Evolutionary conservation across 306 rosid genomes (phyloP).

Genomic region (Abrus pulchellus): DNA sequence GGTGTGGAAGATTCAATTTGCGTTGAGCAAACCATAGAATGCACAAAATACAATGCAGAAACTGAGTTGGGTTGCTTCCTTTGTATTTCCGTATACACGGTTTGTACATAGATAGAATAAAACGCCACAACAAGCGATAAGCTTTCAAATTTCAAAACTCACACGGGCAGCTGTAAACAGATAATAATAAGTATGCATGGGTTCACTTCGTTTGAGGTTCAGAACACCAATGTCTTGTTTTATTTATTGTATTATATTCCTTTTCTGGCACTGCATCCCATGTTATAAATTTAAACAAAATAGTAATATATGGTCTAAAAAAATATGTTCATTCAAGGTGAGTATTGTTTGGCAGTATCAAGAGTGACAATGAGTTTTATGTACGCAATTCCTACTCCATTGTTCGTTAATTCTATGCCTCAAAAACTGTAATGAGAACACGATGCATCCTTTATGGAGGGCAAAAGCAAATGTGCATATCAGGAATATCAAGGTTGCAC

Average conservation of each 20-base stretch:
- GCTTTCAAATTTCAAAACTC: conserved; percentile 39
- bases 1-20: conserved; percentile 5
- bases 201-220: background rate
- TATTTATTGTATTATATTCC: background rate
- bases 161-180: conserved; percentile 44
- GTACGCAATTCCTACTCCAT: conserved; percentile 17
- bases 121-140: conserved; percentile 42
- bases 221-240: conserved; percentile 3
- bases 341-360: background rate
- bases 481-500: conserved; percentile 46
- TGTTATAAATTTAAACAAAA: background rate
- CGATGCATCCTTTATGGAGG: conserved; percentile 2
- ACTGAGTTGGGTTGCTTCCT: conserved; percentile 27
- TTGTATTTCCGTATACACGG: conserved; percentile 33
- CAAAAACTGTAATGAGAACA: conserved; percentile 29
- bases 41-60: background rate
- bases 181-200: conserved; percentile 1
- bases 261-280: background rate
- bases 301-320: background rate
- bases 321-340: background rate
- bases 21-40: background rate
- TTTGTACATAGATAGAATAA: conserved; percentile 56
- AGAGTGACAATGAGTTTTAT: conserved; percentile 11
- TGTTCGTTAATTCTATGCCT: conserved; percentile 13
- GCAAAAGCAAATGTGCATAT: conserved; percentile 20